Conservation (phyloP, 1,139 yeast species). For the Saccharomyces hybrid region DNA sequence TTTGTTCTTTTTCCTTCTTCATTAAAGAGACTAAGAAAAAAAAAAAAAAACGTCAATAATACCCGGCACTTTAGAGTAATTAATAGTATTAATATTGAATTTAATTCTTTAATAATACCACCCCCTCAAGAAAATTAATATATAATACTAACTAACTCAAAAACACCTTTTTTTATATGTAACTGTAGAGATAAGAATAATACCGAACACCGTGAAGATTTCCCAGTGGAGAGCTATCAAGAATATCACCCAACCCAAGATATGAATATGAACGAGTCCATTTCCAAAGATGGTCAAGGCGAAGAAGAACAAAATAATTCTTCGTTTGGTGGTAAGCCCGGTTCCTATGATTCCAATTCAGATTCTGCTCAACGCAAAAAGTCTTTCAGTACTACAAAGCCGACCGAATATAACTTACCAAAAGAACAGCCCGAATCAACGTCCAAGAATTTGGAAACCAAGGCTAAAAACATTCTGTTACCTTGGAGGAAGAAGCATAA, state of each 20-base stretch:
- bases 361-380: not conserved
- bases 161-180: not conserved
- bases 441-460: not conserved
- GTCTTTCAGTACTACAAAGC: not conserved
- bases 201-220: constrained; percentile 3
- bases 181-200: not conserved
- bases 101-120: not conserved
- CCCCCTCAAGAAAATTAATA: not conserved
- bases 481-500: not conserved
- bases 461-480: not conserved
- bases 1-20: not conserved
- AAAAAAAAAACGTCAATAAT: not conserved
- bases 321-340: not conserved
- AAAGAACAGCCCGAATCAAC: not conserved
- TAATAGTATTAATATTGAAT: not conserved
- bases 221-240: constrained; percentile 1
- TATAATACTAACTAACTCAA: not conserved
- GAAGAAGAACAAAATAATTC: not conserved
- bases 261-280: not conserved
- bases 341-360: not conserved
- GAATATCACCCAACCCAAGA: not conserved
- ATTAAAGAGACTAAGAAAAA: not conserved
- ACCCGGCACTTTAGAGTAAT: not conserved
- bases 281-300: not conserved
- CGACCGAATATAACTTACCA: not conserved